Evolutionary conservation across 202 grass and related monocot species (phyloP), one percentile per base, ranked within the genome.

Genomic region (Panicum hallii): DNA sequence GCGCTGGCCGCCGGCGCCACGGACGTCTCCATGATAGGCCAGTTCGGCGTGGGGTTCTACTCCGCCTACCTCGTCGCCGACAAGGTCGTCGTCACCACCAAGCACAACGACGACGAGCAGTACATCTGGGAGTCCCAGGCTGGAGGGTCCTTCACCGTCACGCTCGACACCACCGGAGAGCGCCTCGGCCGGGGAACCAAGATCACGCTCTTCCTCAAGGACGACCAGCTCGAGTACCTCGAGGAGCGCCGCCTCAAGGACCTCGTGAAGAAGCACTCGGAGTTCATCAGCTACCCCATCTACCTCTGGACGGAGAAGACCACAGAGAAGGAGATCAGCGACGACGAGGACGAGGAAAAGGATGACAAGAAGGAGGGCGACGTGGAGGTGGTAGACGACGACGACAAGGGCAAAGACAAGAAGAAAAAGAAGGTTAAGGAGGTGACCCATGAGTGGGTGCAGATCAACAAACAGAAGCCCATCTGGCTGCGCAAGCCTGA

Each of bases 81-180:
- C 7, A 89, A 67, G 79, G 94, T 97, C 5, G 44, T 91, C 7
- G 94, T 97, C 19, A 97, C 91, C 20, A 90, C 91, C 49, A 97
- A 97, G 77, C 89, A 97, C 85, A 97, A 97, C 78, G 94, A 97
- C 43, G 94, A 97, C 74, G 94, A 97, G 45, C 94, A 97, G 63
- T 97, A 97, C 58, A 66, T 93, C 17, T 97, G 94, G 91, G 94
- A 97, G 74, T 93, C 91, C 0, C 91, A 96, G 67, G 93, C 91
- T 0, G 89, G 91, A 1, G 94, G 94, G 0, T 96, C 94, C 12
- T 96, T 97, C 89, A 97, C 94, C 1, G 82, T 97, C 60, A 79
- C 87, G 1, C 73, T 81, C 8, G 91, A 97, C 38, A 79, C 89
- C 0, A 2, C 52, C 5, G 91, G 89, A 1, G 94, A 97, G 56